Conservation (phyloP, 331 rosid genomes). For the Pyrus hybrid region DNA sequence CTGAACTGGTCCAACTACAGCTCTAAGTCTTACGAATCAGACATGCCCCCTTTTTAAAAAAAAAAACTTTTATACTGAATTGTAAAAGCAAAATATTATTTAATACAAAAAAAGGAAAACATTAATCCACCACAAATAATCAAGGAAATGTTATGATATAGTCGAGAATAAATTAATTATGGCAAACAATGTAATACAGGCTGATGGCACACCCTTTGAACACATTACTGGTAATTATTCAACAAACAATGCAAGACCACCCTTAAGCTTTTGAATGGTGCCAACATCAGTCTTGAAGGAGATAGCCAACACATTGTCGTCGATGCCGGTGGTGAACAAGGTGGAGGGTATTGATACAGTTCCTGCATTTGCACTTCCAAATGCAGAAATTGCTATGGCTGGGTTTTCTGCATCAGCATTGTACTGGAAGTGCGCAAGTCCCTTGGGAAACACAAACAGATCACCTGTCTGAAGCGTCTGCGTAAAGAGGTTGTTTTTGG, state of each 20-base stretch:
- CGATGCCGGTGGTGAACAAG: constrained; percentile 1
- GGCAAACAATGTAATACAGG: background rate
- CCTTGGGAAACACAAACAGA: constrained; percentile 21
- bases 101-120: no score
- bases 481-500: constrained; percentile 19
- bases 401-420: background rate
- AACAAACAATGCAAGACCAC: background rate
- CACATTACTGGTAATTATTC: background rate
- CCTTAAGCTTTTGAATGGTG: constrained; percentile 1
- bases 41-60: no score
- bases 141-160: no score
- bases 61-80: no score
- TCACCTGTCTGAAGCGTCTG: constrained; percentile 15
- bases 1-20: no score
- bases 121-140: no score
- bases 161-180: background rate
- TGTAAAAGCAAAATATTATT: no score
- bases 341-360: background rate
- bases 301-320: constrained; percentile 4
- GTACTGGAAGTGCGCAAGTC: constrained; percentile 25
- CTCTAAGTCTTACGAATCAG: no score
- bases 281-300: constrained; percentile 12
- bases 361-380: constrained; percentile 22
- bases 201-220: background rate
- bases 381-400: constrained; percentile 20